phyloP scores from a whole-genome alignment of 1,139 yeast species.

The Blastobotrys malaysiensis region DNA sequence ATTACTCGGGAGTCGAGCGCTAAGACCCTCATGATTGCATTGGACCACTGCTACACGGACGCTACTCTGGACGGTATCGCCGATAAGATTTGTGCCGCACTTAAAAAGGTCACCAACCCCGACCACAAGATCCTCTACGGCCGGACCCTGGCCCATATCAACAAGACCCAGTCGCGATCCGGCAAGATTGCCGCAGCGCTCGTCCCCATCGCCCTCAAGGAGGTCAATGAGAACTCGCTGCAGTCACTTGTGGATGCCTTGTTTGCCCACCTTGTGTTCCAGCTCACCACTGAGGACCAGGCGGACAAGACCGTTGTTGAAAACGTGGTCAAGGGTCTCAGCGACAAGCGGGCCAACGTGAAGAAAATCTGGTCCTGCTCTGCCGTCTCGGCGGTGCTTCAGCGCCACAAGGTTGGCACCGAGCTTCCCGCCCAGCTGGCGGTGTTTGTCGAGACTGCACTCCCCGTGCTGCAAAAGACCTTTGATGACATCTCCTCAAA shows the following conservation, averaged over 20 bases:
- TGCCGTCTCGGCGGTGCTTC: slow-evolving; percentile 37
- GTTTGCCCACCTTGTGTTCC: slow-evolving; percentile 39
- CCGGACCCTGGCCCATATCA: slow-evolving; percentile 32
- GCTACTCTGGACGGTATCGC: slow-evolving; percentile 34
- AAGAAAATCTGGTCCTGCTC: slow-evolving; percentile 65
- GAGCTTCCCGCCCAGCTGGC: not conserved
- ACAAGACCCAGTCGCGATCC: slow-evolving; percentile 24
- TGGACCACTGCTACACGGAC: slow-evolving; percentile 20
- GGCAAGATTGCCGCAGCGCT: slow-evolving; percentile 41
- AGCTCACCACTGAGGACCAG: slow-evolving; percentile 14
- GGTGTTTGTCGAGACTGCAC: slow-evolving; percentile 33
- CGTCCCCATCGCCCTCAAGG: slow-evolving; percentile 55
- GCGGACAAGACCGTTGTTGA: slow-evolving; percentile 25
- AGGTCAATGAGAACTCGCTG: slow-evolving; percentile 66
- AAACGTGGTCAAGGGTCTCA: slow-evolving; percentile 51
- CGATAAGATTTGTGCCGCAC: slow-evolving; percentile 50
- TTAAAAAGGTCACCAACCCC: slow-evolving; percentile 50
- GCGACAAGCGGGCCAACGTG: slow-evolving; percentile 57
- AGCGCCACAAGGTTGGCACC: slow-evolving; percentile 14
- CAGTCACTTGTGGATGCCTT: slow-evolving; percentile 47
- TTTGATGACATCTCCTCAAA: slow-evolving; percentile 37
- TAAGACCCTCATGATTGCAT: slow-evolving; percentile 34
- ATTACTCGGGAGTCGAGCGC: slow-evolving; percentile 52
- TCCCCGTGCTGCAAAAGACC: slow-evolving; percentile 31
- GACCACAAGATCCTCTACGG: slow-evolving; percentile 59